Conservation (phyloP, 352 stramenopile genomes). For the Blastocystis sp. region DNA sequence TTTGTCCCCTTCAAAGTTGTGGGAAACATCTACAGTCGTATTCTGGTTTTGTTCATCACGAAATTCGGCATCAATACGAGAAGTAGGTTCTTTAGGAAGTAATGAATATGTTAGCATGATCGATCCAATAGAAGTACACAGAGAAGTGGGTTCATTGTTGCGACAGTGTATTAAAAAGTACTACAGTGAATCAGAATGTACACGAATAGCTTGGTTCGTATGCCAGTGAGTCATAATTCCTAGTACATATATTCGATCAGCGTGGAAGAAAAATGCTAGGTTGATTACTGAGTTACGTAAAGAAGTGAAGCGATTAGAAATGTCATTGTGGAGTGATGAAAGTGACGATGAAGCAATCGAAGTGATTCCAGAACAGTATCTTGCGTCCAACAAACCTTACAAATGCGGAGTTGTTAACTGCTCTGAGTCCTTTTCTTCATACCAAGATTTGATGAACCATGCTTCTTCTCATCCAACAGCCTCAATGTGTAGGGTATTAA, state of each 20-base stretch:
- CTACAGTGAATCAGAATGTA: neutral
- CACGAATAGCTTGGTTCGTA: neutral
- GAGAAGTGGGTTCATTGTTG: too few species aligned
- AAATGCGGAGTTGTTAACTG: neutral
- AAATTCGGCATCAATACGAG: neutral
- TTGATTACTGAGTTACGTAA: neutral
- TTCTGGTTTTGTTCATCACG: constrained; percentile 7
- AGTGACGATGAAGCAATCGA: neutral
- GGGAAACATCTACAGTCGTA: constrained; percentile 47
- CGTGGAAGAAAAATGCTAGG: neutral
- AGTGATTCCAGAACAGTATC: constrained; percentile 35
- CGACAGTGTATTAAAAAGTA: too few species aligned
- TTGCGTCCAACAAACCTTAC: neutral
- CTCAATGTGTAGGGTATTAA: neutral
- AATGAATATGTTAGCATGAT: too few species aligned
- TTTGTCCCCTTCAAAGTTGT: constrained; percentile 47
- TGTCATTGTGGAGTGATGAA: neutral
- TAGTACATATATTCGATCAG: neutral
- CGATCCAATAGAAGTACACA: too few species aligned
- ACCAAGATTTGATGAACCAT: neutral
- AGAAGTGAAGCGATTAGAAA: neutral
- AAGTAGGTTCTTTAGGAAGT: too few species aligned
- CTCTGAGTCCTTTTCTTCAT: neutral
- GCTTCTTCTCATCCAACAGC: neutral
- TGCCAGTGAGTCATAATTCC: neutral